Percentiles rank a stretch among this genome's conserved stretches.
These are phyloP conservation scores for Cinchona pubescens DNA, from an alignment of 257 asterid species.

Conservation along the genomic window DNA sequence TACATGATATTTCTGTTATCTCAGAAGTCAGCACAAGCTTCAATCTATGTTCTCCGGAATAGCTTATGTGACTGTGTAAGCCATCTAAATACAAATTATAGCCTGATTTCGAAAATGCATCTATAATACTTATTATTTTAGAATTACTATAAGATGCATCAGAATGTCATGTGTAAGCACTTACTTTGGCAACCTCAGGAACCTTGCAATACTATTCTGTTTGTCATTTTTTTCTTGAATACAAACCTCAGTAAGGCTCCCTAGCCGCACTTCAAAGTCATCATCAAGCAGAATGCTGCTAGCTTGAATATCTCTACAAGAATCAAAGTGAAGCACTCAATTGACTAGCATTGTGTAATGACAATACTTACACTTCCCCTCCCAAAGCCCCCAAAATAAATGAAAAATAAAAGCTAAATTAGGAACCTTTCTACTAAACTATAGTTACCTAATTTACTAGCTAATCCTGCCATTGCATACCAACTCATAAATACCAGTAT, in stretches of 20 bases:
- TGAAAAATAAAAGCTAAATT: too few species aligned
- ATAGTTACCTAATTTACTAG: too few species aligned
- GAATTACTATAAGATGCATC: background rate
- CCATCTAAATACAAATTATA: background rate
- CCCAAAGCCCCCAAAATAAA: background rate
- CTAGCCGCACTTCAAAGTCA: slow-evolving; percentile 12
- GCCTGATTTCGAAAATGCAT: background rate
- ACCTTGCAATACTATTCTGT: background rate
- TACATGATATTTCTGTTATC: background rate
- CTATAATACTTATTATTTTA: background rate
- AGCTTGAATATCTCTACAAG: slow-evolving; percentile 9
- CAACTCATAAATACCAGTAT: too few species aligned
- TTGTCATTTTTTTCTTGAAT: background rate
- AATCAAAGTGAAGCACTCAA: background rate
- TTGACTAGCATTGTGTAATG: background rate
- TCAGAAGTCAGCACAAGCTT: too few species aligned
- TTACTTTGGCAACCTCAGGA: slow-evolving; percentile 3
- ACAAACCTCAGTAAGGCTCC: slow-evolving; percentile 8
- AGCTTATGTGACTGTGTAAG: background rate
- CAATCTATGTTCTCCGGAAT: background rate
- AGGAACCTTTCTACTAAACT: too few species aligned
- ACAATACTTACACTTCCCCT: background rate
- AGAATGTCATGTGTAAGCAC: background rate
- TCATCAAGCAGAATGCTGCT: too few species aligned
- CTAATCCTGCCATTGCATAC: too few species aligned